Conservation (phyloP, 495 filamentous ascomycete genomes). For the Hyaloscypha finlandica region DNA sequence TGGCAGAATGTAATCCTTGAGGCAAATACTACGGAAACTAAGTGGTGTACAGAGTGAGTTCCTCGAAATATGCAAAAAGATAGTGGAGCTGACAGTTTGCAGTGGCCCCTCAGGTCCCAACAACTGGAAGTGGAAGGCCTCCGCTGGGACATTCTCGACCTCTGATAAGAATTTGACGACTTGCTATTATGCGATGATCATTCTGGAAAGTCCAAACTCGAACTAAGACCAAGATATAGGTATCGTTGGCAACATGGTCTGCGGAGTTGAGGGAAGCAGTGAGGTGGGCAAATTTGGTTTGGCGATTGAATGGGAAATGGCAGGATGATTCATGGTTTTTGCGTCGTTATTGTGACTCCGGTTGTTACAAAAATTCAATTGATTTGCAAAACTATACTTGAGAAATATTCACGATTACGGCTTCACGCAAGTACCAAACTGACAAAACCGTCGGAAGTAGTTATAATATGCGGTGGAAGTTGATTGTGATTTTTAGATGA, state of each 20-base stretch:
- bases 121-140: neutral
- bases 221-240: neutral
- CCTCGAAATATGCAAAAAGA: neutral
- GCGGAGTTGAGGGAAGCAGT: neutral
- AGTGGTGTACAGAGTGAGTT: neutral
- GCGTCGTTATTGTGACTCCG: too few species aligned
- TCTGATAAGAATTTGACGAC: neutral
- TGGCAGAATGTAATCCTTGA: conserved; percentile 17
- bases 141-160: neutral
- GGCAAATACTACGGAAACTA: conserved; percentile 12
- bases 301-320: too few species aligned
- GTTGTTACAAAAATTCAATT: too few species aligned
- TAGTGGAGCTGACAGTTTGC: neutral
- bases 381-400: too few species aligned
- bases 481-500: too few species aligned
- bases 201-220: neutral
- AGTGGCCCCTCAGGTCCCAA: neutral
- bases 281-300: too few species aligned
- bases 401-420: too few species aligned
- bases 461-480: too few species aligned
- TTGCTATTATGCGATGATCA: neutral
- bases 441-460: too few species aligned
- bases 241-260: too few species aligned
- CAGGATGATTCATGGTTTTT: too few species aligned
- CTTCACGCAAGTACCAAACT: too few species aligned